phyloP scores from a whole-genome alignment of 2,329 filamentous ascomycete species.

The Pseudocercospora pini-densiflorae region DNA sequence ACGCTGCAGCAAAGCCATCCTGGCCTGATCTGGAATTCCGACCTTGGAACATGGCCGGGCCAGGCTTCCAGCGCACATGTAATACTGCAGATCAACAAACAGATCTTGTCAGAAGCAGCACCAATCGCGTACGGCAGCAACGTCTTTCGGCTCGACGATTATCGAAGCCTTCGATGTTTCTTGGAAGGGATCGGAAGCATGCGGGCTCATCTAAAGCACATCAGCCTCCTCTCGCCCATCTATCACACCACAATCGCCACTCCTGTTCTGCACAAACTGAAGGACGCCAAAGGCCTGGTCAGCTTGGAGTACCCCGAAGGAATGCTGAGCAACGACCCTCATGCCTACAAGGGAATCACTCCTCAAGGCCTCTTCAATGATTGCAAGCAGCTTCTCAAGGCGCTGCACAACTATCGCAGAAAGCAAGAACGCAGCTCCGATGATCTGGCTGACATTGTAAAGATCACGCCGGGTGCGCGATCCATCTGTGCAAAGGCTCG shows the following conservation, averaged over 20 bases:
- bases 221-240: background rate
- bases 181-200: slow-evolving; percentile 14
- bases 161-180: background rate
- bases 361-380: background rate
- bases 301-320: background rate
- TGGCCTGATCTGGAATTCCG: background rate
- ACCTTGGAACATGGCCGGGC: background rate
- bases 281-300: slow-evolving; percentile 11
- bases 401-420: background rate
- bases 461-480: background rate
- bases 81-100: slow-evolving; percentile 8
- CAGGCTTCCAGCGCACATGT: slow-evolving; percentile 4
- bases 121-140: slow-evolving; percentile 13
- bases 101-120: slow-evolving; percentile 12
- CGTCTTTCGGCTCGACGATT: slow-evolving; percentile 1
- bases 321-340: background rate
- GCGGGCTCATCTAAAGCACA: slow-evolving; percentile 1
- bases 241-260: slow-evolving; percentile 10
- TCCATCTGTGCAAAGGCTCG: background rate
- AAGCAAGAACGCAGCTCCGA: background rate
- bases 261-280: slow-evolving; percentile 12
- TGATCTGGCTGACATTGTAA: background rate
- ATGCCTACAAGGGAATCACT: background rate
- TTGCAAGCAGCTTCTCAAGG: slow-evolving; percentile 5
- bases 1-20: background rate